Percentiles rank a stretch among this genome's conserved stretches.
Conservation (phyloP, 495 filamentous ascomycete genomes). For the Penicillium coprophilum region DNA sequence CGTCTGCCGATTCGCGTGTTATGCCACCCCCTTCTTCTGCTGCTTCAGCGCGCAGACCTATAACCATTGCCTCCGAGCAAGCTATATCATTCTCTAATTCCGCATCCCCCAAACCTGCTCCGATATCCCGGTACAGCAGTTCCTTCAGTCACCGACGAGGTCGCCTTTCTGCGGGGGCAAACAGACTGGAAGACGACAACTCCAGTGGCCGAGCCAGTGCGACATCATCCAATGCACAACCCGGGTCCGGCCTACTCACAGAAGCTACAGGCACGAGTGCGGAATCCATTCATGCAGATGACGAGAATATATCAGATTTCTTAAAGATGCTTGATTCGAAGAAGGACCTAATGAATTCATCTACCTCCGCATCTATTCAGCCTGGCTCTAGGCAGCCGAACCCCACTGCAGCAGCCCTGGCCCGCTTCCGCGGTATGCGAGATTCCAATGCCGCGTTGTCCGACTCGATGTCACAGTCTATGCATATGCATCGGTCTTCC, state of each 20-base stretch:
- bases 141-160: constrained; percentile 85
- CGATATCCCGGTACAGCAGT: constrained; percentile 70
- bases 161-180: constrained; percentile 67
- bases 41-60: constrained; percentile 38
- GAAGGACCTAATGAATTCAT: constrained; percentile 73
- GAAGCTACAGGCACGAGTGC: constrained; percentile 74
- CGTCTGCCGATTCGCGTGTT: constrained; percentile 62
- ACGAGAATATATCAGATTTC: constrained; percentile 91
- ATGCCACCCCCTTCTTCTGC: constrained; percentile 55
- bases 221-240: constrained; percentile 77
- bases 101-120: constrained; percentile 71
- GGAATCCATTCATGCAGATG: constrained; percentile 78
- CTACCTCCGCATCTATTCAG: constrained; percentile 54
- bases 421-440: constrained; percentile 77
- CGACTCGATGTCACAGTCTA: constrained; percentile 83
- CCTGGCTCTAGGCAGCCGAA: constrained; percentile 60
- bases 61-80: constrained; percentile 55
- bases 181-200: constrained; percentile 78
- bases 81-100: constrained; percentile 59
- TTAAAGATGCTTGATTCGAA: constrained; percentile 79
- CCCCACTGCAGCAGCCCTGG: constrained; percentile 60
- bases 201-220: constrained; percentile 88
- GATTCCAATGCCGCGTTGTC: constrained; percentile 83
- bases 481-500: constrained; percentile 78
- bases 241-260: constrained; percentile 77